Evolutionary conservation across 257 asterid species (phyloP), one percentile per base, ranked within the genome.

Genomic region (Scutellaria galericulata): DNA sequence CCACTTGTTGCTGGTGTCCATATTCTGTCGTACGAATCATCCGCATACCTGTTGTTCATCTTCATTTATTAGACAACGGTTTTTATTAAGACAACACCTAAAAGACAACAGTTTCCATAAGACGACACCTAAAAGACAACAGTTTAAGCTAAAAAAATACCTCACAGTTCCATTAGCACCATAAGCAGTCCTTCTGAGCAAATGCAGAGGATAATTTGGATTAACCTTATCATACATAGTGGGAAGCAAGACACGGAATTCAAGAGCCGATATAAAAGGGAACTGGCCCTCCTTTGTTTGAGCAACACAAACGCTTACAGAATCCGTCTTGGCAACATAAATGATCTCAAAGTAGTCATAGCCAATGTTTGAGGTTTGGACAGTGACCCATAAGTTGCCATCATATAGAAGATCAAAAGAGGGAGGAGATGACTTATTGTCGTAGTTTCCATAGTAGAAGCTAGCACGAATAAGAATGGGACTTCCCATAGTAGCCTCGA

Each of bases 391-490:
- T 7, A 41, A 7, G 48, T 88, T 90, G 62, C 92, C 97, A 45
- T 87, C 92, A 37, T 80, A 80, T 0, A 76, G 89, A 47, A 90
- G 93, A 20, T 86, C 81, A 52, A 90, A 90, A 0, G 85, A 54
- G 0, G 97, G 97, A 15, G 93, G 91, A 50, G 83, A 60, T 4
- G 86, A 81, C 77, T 76, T 85, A 1, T 40, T 14, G 57, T 88
- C 96, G 51, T 90, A 88, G 66, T 90, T 90, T 15, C 96, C 96
- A 15, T 90, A 90, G 84, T 79, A 35, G 71, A 90, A 90, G 70
- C 86, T 83, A 6, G 89, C 94, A 4, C 96, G 94, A 14, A 86
- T 66, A 4, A 87, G 82, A 39, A 88, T 70, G 3, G 78, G 79
- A 1, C 24, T 79, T 3, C 82, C 75, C 24, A 9, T 20, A 0